A percentile compares a stretch with the other conserved stretches of the same genome.
Evolutionary conservation across 768 basidiomycete genomes (phyloP).

Genomic region (Favolaschia claudopus): DNA sequence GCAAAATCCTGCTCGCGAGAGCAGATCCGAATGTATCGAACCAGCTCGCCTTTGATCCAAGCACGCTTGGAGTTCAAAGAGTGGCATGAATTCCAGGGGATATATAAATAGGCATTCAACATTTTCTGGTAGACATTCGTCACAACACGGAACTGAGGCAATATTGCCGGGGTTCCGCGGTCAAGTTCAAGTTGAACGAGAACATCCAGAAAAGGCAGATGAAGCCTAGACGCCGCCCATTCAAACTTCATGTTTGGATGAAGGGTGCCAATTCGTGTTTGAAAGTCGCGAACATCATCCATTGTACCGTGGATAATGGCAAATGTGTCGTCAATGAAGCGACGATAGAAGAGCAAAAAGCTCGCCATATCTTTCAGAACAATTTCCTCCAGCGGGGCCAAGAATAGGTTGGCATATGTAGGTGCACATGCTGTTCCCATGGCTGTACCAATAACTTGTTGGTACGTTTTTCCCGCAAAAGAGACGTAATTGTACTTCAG

Average conservation of each 20-base stretch:
- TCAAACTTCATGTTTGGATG: neutral
- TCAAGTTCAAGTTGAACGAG: constrained; percentile 10
- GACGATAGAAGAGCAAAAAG: constrained; percentile 9
- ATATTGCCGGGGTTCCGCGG: neutral
- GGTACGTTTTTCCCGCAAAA: constrained; percentile 10
- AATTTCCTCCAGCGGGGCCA: constrained; percentile 3
- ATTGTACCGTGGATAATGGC: constrained; percentile 11
- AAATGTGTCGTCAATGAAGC: too few species aligned
- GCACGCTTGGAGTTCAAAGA: neutral
- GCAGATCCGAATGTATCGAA: constrained; percentile 13
- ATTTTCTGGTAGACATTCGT: constrained; percentile 19
- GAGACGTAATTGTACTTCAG: constrained; percentile 18
- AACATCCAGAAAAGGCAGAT: constrained; percentile 21
- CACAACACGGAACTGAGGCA: constrained; percentile 1
- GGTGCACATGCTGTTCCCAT: constrained; percentile 24
- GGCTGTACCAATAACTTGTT: constrained; percentile 19
- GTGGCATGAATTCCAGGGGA: constrained; percentile 11
- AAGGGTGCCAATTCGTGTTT: constrained; percentile 8
- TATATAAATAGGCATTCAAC: constrained; percentile 16
- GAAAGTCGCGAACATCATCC: constrained; percentile 11
- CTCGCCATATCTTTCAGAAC: constrained; percentile 11
- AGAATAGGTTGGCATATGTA: constrained; percentile 23
- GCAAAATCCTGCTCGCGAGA: constrained; percentile 12
- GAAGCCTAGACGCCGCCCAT: neutral
- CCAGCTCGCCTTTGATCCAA: constrained; percentile 1